A percentile compares a stretch with the other conserved stretches of the same genome.
These are phyloP conservation scores for Paraphaeosphaeria minitans DNA, from an alignment of 2,329 filamentous ascomycete genomes.

Conservation along the genomic window DNA sequence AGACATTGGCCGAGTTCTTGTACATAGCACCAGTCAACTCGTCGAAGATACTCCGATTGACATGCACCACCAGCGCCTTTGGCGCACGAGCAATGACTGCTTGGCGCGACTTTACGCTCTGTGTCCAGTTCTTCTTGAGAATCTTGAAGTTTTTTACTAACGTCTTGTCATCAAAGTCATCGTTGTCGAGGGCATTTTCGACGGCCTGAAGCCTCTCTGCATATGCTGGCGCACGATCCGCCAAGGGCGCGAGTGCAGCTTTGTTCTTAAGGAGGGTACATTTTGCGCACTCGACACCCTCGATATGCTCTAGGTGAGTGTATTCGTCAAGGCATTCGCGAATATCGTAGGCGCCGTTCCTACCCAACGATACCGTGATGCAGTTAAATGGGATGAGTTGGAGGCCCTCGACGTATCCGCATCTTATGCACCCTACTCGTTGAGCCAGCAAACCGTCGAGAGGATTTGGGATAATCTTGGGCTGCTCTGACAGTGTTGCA, in stretches of 20 bases:
- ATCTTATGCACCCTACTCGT: conserved; percentile 82
- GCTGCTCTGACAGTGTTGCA: conserved; percentile 7
- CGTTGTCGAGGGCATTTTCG: conserved; percentile 73
- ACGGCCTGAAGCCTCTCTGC: conserved; percentile 67
- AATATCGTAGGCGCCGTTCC: conserved; percentile 67
- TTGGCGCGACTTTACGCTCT: conserved; percentile 86
- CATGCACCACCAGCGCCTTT: conserved; percentile 79
- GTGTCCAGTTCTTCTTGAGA: conserved; percentile 67
- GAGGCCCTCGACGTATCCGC: conserved; percentile 85
- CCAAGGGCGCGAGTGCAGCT: conserved; percentile 36
- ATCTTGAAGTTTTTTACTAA: conserved; percentile 54
- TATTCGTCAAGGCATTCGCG: conserved; percentile 83
- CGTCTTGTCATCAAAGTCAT: conserved; percentile 69
- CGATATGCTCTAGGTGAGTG: conserved; percentile 81
- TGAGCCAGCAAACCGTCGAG: conserved; percentile 88
- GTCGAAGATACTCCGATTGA: conserved; percentile 92
- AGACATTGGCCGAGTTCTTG: conserved; percentile 82
- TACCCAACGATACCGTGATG: conserved; percentile 80
- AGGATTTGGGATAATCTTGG: conserved; percentile 66
- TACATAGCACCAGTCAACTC: conserved; percentile 77
- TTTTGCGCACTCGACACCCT: conserved; percentile 88
- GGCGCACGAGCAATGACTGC: conserved; percentile 83
- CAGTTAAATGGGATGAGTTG: conserved; percentile 94
- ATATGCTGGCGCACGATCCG: conserved; percentile 50
- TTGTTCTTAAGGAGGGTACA: conserved; percentile 75